phyloP scores from a whole-genome alignment of 2,329 filamentous ascomycete genomes.

The Neofusicoccum parvum region DNA sequence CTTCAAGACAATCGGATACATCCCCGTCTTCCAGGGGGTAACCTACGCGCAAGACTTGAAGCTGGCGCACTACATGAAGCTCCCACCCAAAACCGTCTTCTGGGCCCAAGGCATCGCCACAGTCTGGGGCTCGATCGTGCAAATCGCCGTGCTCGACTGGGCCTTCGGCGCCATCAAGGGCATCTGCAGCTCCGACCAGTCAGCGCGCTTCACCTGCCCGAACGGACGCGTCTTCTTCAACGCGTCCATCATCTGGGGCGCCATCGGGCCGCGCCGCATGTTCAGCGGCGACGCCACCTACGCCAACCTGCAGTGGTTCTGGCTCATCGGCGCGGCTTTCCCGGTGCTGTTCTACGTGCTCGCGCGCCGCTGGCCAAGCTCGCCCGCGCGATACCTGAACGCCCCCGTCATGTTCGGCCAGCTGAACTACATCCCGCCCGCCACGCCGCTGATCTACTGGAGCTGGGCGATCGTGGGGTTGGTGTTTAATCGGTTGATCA shows the following conservation, averaged over 20 bases:
- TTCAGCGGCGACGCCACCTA: conserved; percentile 67
- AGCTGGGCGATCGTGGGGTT: conserved; percentile 31
- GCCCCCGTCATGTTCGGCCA: conserved; percentile 66
- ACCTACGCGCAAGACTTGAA: conserved; percentile 18
- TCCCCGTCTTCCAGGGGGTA: conserved; percentile 27
- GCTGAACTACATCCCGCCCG: conserved; percentile 59
- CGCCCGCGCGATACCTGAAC: conserved; percentile 57
- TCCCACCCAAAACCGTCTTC: conserved; percentile 55
- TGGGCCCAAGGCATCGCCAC: conserved; percentile 54
- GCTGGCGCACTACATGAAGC: conserved; percentile 47
- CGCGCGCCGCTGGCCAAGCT: conserved; percentile 55
- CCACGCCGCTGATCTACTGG: conserved; percentile 31
- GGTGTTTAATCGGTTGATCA: conserved; percentile 31
- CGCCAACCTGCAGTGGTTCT: conserved; percentile 62
- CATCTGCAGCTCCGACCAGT: conserved; percentile 43
- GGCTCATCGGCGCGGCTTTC: conserved; percentile 56
- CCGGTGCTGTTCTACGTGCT: conserved; percentile 57
- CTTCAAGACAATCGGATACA: conserved; percentile 34
- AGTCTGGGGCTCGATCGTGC: conserved; percentile 33
- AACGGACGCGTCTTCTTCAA: conserved; percentile 67
- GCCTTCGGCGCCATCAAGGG: conserved; percentile 41
- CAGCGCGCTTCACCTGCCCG: conserved; percentile 61
- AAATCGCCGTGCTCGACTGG: conserved; percentile 40
- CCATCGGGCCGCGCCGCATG: conserved; percentile 59
- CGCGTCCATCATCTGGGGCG: conserved; percentile 69